Evolutionary conservation across 2,329 filamentous ascomycete genomes (phyloP), one percentile per base, ranked within the genome.

Genomic region (Penicillium sp.): DNA sequence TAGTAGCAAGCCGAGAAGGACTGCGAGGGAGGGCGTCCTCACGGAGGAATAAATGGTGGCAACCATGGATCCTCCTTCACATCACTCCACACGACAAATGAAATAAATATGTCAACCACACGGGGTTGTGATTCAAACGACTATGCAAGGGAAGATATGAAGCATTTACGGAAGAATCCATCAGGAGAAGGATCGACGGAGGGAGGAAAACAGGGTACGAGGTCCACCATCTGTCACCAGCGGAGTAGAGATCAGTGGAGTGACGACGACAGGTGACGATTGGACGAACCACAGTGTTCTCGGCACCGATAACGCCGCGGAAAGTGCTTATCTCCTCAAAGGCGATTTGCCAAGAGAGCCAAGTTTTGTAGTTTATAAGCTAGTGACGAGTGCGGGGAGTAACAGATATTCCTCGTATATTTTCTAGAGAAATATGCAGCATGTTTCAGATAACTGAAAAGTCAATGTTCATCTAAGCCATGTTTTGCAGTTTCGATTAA

Each of bases 21-120:
- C 25, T 3, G 60, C 33, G 40, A 62, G 49, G 23, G 54, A 49
- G 29, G 54, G 44, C 22, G 40, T 55, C 54, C 57, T 59, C 55
- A 35, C 47, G 44, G 57, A 59, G 49, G 55, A 56, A 50, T 31
- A 48, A 49, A 57, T 58, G 43, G 53, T 58, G 57, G 49, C 56
- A 43, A 62, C 52, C 70, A 72, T 72, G 56, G 49, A 57, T 61
- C 45, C 45, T 47, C 44, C 54, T 67, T 65, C 54, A 65, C 62
- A 68, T 69, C 61, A 66, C 62, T 52, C 35, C 45, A 43, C 20
- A 22, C 14, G 8, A 35, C 7, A 40, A 49, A 31, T 12, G 18
- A 8, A 4, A 25, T 9, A 47, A 27, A 49, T 27, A 42, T 33
- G 44, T 12, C 14, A n/a, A n/a, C n/a, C 22, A 27, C 40, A 58